Evolutionary conservation across 768 basidiomycete species (phyloP), one percentile per base, ranked within the genome.

Genomic region (Mycena leptocephala): DNA sequence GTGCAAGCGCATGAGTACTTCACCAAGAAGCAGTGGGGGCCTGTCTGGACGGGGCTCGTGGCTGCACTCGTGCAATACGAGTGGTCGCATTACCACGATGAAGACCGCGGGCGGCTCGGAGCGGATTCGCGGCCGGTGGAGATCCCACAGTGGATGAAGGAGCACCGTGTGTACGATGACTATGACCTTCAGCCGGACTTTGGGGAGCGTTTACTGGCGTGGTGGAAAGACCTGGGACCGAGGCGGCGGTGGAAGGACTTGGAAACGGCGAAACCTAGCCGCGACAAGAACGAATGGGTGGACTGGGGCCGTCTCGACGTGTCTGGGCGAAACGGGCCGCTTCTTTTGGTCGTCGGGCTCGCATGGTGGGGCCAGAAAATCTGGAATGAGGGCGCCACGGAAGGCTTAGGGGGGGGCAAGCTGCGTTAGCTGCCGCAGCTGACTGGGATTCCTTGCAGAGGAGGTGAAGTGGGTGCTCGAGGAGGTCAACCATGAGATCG

Each of bases 311-410:
- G 7, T 3, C 4, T 28, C 3, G 22, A 28, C n/a, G 10, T 3
- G 24, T 30, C 5, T 0, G 67, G 67, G 2, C 33, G 37, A 2
- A 68, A 56, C 24, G 67, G 67, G 10, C 0, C 24, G 0, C 11
- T 26, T 18, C 26, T 68, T 11, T 9, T 68, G 5, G 8, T 68
- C 0, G 6, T 55, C 20, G 67, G 14, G 2, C 51, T 68, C 0
- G 37, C 67, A 5, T 68, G 67, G 67, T 68, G 67, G 67, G 67
- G 67, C 1, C 67, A 68, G 14, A 5, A 18, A 3, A 28, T 68
- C 13, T 55, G n/a, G 14, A 68, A 68, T 24, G 14, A 3, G 16
- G 67, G 28, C 0, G 67, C 51, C 0, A 35, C 20, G 0, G 67
- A 32, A 0, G 67, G 67, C 3, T 53, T 68, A 9, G 67, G 51